Percentiles rank a stretch among this genome's conserved stretches.
phyloP scores from a whole-genome alignment of 169 alveolate species.

The Blepharisma undulans region DNA sequence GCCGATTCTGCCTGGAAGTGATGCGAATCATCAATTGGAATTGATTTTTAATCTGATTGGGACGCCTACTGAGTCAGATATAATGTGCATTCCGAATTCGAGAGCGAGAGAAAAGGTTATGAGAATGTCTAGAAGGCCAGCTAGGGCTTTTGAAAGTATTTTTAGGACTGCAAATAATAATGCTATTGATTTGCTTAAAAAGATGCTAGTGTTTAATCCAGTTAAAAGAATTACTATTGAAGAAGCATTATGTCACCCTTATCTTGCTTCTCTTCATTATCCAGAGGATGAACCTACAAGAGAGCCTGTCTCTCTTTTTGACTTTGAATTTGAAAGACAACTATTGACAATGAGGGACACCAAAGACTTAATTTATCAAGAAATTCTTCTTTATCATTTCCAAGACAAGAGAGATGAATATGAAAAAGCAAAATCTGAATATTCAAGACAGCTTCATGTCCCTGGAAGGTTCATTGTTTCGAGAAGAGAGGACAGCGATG shows the following conservation, averaged over 20 bases:
- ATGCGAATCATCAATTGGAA: constrained; percentile 65
- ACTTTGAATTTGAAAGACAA: constrained; percentile 71
- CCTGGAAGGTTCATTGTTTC: neutral
- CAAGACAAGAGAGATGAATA: constrained; percentile 22
- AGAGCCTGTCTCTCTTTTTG: constrained; percentile 58
- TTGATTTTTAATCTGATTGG: constrained; percentile 74
- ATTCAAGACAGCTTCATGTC: neutral
- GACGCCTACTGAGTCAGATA: constrained; percentile 72
- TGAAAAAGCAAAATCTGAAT: constrained; percentile 2
- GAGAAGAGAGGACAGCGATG: neutral
- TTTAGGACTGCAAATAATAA: constrained; percentile 43
- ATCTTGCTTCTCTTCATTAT: constrained; percentile 57
- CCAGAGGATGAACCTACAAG: constrained; percentile 79
- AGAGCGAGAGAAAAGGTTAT: constrained; percentile 64
- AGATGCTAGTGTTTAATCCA: constrained; percentile 82
- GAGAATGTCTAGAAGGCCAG: constrained; percentile 55
- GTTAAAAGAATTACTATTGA: constrained; percentile 83
- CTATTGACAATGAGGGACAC: constrained; percentile 54
- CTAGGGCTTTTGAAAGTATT: constrained; percentile 40
- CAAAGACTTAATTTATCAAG: constrained; percentile 60
- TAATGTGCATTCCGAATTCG: constrained; percentile 70
- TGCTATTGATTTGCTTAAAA: constrained; percentile 77
- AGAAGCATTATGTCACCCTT: constrained; percentile 82
- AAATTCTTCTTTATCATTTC: constrained; percentile 55
- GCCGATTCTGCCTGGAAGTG: constrained; percentile 80